phyloP scores from a whole-genome alignment of 2,329 filamentous ascomycete species.

The Botrytis elliptica region DNA sequence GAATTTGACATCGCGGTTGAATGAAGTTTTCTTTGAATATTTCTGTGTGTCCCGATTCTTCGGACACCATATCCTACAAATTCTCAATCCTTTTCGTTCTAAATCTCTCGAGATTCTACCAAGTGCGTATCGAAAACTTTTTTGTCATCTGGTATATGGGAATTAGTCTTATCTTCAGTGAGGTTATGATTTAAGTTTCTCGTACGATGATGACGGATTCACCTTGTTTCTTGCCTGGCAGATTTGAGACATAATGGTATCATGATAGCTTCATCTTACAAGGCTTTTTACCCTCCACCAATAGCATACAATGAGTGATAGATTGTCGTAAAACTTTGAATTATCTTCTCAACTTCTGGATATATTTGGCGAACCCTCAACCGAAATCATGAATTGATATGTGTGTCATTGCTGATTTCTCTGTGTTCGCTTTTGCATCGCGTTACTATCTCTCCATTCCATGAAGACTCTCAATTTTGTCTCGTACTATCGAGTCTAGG shows the following conservation, averaged over 20 bases:
- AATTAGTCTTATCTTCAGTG: neutral
- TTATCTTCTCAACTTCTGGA: neutral
- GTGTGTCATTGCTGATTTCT: fast-evolving
- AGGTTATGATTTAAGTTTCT: neutral
- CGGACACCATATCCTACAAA: fast-evolving
- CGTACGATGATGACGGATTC: fast-evolving
- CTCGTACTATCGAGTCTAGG: neutral
- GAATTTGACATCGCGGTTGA: neutral
- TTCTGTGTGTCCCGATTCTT: neutral
- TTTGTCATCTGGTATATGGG: neutral
- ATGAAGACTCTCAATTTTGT: neutral
- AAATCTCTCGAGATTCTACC: no score
- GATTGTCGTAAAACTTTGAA: fast-evolving
- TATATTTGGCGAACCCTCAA: neutral
- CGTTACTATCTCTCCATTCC: neutral
- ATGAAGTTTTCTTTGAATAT: neutral
- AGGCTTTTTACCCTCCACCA: fast-evolving
- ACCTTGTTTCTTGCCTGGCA: neutral
- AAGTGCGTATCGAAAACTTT: neutral
- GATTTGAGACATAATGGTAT: fast-evolving
- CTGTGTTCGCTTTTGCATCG: fast-evolving
- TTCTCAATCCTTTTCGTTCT: neutral
- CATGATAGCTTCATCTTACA: neutral
- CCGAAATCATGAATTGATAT: fast-evolving
- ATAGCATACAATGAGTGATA: neutral